phyloP scores from a whole-genome alignment of 441 rosid genomes.

The Populus hybrid region DNA sequence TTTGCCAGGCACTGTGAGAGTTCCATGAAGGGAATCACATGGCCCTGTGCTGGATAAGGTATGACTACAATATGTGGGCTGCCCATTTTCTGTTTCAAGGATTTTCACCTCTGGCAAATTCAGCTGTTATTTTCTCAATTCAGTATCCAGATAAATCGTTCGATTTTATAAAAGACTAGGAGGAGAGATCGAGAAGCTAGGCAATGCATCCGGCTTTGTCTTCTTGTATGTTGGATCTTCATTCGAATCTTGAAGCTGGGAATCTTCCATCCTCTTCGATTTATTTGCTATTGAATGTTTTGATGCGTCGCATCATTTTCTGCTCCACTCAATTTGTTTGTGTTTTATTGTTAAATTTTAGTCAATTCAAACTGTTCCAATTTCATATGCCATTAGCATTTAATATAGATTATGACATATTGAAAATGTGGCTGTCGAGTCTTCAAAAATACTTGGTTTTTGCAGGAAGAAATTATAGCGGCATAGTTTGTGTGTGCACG shows the following conservation, averaged over 20 bases:
- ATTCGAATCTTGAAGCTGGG: background rate
- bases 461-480: too few species aligned
- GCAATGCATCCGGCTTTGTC: too few species aligned
- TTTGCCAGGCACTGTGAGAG: slow-evolving; percentile 3
- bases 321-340: background rate
- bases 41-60: slow-evolving; percentile 20
- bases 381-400: too few species aligned
- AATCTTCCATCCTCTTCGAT: too few species aligned
- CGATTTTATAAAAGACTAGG: background rate
- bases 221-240: background rate
- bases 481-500: too few species aligned
- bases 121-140: background rate
- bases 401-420: too few species aligned
- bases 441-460: too few species aligned
- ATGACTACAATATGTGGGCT: slow-evolving; percentile 11
- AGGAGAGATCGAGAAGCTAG: background rate
- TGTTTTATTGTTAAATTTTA: too few species aligned
- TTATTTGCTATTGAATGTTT: background rate
- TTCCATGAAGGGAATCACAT: slow-evolving; percentile 18
- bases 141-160: background rate
- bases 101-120: background rate
- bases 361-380: too few species aligned
- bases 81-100: background rate
- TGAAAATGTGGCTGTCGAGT: too few species aligned
- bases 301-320: background rate